Evolutionary conservation across 2,329 filamentous ascomycete species (phyloP), one percentile per base, ranked within the genome.

Genomic region (Fusarium pseudocircinatum): DNA sequence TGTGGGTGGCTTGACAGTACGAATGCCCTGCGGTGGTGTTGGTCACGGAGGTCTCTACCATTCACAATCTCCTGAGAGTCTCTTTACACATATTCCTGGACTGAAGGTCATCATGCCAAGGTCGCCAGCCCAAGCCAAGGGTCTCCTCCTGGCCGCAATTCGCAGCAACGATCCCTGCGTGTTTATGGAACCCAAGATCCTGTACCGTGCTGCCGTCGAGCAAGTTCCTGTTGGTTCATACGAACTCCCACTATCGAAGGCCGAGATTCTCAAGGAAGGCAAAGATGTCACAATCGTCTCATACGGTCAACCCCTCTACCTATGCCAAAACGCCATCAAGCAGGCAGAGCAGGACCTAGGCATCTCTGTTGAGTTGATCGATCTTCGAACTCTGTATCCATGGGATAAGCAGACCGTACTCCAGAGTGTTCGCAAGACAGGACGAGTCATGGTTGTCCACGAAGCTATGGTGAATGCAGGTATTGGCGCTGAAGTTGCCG

Each of bases 101-200:
- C 84, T 97, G 47, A 89, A 93, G 54, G 94, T 98, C 30, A 90
- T 98, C 32, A 92, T 97, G 81, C 95, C 95, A 2, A 88, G 95
- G 50, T 96, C 94, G 1, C 95, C 95, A 0, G 82, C 92, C 6
- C 95, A 98, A 82, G 95, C 95, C 10, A 98, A 98, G 82, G 95
- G 95, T 4, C 86, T 98, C 7, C 85, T 97, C 57, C 86, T 97
- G 7, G 88, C 93, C 7, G 89, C 92, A 1, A 94, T 97, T 60
- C 90, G 90, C 85, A 84, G 90, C 87, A 94, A 94, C 70, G 95
- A 98, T 81, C 95, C 95, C 0, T 94, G 96, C 70, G 86, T 98
- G 60, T 97, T 98, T 82, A 91, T 98, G 91, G 95, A 98, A 81
- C 95, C 95, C 49, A 98, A 98, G 84, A 93, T 96, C 52, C 85